These are phyloP conservation scores for Emericellopsis atlantica DNA, from an alignment of 2,329 filamentous ascomycete genomes.

Conservation along the genomic window DNA sequence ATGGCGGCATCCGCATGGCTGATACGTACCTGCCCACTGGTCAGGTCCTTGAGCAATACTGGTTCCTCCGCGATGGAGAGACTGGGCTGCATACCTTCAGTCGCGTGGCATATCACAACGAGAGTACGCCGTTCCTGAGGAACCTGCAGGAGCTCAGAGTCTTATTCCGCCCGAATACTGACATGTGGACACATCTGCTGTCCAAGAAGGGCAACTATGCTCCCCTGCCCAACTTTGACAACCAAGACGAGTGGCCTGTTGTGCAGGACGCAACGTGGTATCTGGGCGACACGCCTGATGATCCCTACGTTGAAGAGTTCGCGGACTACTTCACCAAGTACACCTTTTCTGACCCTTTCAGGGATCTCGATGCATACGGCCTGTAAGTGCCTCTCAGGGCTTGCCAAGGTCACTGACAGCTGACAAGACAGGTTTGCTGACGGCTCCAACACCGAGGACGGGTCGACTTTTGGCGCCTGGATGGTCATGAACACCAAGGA, in stretches of 20 bases:
- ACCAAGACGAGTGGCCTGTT: slow-evolving; percentile 25
- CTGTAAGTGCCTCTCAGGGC: slow-evolving; percentile 12
- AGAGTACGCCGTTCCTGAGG: slow-evolving; percentile 39
- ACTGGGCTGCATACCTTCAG: slow-evolving; percentile 50
- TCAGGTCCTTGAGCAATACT: slow-evolving; percentile 50
- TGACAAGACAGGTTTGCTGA: slow-evolving; percentile 16
- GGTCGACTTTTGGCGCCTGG: slow-evolving; percentile 46
- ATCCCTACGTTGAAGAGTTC: slow-evolving; percentile 41
- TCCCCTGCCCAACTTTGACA: slow-evolving; percentile 23
- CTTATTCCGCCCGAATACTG: slow-evolving; percentile 44
- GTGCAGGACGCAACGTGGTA: slow-evolving; percentile 56
- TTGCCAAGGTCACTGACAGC: slow-evolving; percentile 2
- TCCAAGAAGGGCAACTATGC: slow-evolving; percentile 42
- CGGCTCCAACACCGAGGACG: slow-evolving; percentile 28
- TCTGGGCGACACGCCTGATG: slow-evolving; percentile 36
- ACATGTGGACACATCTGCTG: slow-evolving; percentile 49
- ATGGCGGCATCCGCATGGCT: slow-evolving; percentile 46
- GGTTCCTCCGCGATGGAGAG: slow-evolving; percentile 50
- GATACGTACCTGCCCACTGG: slow-evolving; percentile 45
- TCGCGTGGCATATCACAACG: slow-evolving; percentile 46
- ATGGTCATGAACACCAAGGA: slow-evolving; percentile 53
- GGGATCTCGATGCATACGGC: slow-evolving; percentile 44
- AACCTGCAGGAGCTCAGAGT: slow-evolving; percentile 50
- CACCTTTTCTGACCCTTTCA: slow-evolving; percentile 46
- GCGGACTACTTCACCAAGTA: slow-evolving; percentile 57